Conservation (phyloP, 2,329 filamentous ascomycete genomes). For the Fusarium sp. region DNA sequence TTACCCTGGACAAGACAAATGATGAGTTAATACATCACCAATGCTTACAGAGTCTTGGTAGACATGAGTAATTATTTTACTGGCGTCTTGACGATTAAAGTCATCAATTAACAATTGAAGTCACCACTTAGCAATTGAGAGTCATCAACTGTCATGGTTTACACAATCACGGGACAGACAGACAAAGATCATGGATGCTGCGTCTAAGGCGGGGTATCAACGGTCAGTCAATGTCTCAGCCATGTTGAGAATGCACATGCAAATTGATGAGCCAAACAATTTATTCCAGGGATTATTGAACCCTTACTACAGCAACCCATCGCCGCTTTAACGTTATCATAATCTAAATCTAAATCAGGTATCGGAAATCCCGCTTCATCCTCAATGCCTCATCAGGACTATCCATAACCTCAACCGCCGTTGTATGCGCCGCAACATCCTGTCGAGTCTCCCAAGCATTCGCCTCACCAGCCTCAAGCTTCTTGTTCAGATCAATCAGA, state of each 20-base stretch:
- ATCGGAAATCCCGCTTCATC: slow-evolving; percentile 61
- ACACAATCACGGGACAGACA: too few relatives aligned
- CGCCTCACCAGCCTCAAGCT: slow-evolving; percentile 58
- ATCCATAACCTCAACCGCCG: slow-evolving; percentile 53
- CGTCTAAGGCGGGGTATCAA: slow-evolving; percentile 10
- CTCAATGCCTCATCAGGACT: slow-evolving; percentile 57
- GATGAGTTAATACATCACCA: slow-evolving; percentile 6
- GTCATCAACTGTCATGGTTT: slow-evolving; percentile 1
- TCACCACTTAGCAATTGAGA: not conserved
- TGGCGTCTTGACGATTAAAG: slow-evolving; percentile 10
- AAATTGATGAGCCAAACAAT: not conserved
- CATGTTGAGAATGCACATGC: slow-evolving; percentile 12
- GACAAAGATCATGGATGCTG: too few relatives aligned
- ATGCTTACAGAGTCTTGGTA: slow-evolving; percentile 14
- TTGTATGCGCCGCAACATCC: slow-evolving; percentile 56
- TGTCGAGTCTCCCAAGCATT: slow-evolving; percentile 50
- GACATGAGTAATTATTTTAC: not conserved
- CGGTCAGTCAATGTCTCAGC: not conserved
- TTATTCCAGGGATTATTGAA: not conserved
- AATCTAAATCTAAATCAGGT: slow-evolving; percentile 56
- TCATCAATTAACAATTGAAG: not conserved
- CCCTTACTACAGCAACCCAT: not conserved
- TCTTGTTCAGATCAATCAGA: slow-evolving; percentile 59
- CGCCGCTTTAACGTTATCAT: slow-evolving; percentile 50
- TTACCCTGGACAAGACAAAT: slow-evolving; percentile 23